Conservation (phyloP, 163 green algal genomes). For the Scenedesmus sp. region DNA sequence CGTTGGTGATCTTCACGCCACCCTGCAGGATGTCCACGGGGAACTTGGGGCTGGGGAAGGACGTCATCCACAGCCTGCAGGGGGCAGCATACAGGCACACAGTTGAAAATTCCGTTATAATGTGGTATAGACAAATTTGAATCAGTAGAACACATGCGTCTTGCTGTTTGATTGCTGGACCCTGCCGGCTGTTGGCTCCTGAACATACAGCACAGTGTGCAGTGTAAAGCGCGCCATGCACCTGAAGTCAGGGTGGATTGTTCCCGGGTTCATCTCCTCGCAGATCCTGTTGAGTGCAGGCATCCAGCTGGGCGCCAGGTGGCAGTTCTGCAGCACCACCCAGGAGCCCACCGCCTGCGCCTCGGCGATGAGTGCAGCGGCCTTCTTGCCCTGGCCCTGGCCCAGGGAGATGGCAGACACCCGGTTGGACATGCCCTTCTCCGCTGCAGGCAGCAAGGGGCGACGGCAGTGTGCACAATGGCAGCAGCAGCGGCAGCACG, state of each 20-base stretch:
- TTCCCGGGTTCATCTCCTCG: slow-evolving; percentile 75
- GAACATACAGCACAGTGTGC: not conserved
- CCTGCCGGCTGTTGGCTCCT: not conserved
- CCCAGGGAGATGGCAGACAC: slow-evolving; percentile 79
- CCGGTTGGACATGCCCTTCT: slow-evolving; percentile 74
- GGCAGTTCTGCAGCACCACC: slow-evolving; percentile 88
- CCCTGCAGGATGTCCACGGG: slow-evolving; percentile 86
- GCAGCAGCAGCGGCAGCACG: not conserved
- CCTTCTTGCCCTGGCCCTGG: slow-evolving; percentile 84
- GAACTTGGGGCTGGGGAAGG: slow-evolving; percentile 80
- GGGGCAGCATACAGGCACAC: not conserved
- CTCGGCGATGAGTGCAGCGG: slow-evolving; percentile 83
- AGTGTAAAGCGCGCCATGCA: not conserved
- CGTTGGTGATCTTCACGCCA: slow-evolving; percentile 88
- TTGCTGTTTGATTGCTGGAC: not conserved
- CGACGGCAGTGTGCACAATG: not conserved
- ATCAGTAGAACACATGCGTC: not conserved
- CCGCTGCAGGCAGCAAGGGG: slow-evolving; percentile 49
- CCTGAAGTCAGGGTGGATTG: slow-evolving; percentile 75
- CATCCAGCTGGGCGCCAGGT: slow-evolving; percentile 88
- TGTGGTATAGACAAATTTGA: not conserved
- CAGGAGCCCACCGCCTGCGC: slow-evolving; percentile 68
- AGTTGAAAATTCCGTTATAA: not conserved
- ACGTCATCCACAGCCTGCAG: slow-evolving; percentile 84
- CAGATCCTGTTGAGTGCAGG: slow-evolving; percentile 82